Evolutionary conservation across 805 yeast genomes (phyloP), one percentile per base, ranked within the genome.

Genomic region (Wickerhamomyces bisporus): DNA sequence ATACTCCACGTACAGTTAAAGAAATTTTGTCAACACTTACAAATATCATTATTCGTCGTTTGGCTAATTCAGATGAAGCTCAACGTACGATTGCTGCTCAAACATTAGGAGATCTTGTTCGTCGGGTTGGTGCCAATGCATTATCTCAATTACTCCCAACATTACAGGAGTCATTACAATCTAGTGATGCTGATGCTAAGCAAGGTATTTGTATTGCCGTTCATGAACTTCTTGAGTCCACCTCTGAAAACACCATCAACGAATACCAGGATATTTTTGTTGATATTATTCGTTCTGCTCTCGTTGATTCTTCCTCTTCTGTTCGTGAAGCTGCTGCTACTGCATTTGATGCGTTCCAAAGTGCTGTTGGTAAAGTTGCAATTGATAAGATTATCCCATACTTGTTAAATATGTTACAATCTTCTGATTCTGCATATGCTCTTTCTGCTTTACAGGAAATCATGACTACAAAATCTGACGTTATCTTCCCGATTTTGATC

Each of bases 131-230:
- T 43, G 78, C 86, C 21, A 81, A 81, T 50, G 94, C 96, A 0
- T 71, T 93, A 45, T 68, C 86, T 3, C 87, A 85, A 57, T 65
- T 93, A 44, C 67, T 93, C 43, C 98, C 98, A 30, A 83, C 94
- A 5, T 67, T 91, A 50, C 83, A 86, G 48, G 75, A 73, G 28
- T 73, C 86, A 1, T 64, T 84, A 45, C 57, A 68, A 37, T 56
- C 74, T 23, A 63, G 73, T 39, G 93, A 84, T 52, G 66, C 85
- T n/a, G 93, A 82, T 57, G 82, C 95, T 26, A 86, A 85, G 57
- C 95, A 89, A 66, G 99, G 99, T 69, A 86, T 93, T 36, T 93
- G 98, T 69, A 79, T 91, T 58, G 98, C 98, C 8, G 68, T 88
- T 34, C 75, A 79, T 31, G 98, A 89, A 58, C 77, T 93, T 44